phyloP scores from a whole-genome alignment of 1,284 basidiomycete genomes.

The Rhodotorula sp. region DNA sequence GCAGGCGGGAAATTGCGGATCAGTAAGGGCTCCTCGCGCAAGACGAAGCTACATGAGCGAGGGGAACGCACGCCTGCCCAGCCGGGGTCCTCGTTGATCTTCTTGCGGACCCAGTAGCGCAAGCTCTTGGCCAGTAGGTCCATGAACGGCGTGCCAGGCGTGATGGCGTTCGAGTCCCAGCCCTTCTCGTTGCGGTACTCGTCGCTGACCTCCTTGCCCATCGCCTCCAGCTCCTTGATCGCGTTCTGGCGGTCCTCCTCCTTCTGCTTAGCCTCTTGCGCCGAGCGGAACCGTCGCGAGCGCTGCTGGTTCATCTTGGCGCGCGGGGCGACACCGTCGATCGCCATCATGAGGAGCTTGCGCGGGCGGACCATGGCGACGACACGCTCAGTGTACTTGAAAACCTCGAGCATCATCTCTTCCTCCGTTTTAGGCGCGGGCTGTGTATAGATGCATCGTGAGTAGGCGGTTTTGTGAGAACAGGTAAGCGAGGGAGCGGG shows the following conservation, averaged over 20 bases:
- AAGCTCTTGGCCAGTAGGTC: conserved; percentile 81
- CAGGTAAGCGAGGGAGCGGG: no score
- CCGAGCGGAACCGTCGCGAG: conserved; percentile 88
- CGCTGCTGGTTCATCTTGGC: conserved; percentile 99
- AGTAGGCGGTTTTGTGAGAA: conserved; percentile 7
- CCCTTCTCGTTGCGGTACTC: conserved; percentile 80
- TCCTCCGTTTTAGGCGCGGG: conserved; percentile 96
- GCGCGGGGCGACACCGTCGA: conserved; percentile 96
- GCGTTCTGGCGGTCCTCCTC: conserved; percentile 80
- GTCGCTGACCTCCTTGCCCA: conserved; percentile 86
- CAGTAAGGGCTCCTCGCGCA: conserved; percentile 17
- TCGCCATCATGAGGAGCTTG: conserved; percentile 96
- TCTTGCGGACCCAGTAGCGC: conserved; percentile 94
- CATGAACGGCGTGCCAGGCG: conserved; percentile 96
- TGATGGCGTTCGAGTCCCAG: conserved; percentile 99
- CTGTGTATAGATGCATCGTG: conserved; percentile 51
- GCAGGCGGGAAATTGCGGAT: conserved; percentile 4
- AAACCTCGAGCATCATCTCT: conserved; percentile 99
- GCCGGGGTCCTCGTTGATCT: conserved; percentile 91
- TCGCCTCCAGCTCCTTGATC: conserved; percentile 83
- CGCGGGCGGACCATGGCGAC: conserved; percentile 96
- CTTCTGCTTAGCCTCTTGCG: conserved; percentile 93
- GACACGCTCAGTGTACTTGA: conserved; percentile 94
- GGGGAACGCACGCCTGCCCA: conserved; percentile 77
- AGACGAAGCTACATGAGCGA: conserved; percentile 23